Conservation (phyloP, 2,329 filamentous ascomycete species). For the Thelonectria blattea region DNA sequence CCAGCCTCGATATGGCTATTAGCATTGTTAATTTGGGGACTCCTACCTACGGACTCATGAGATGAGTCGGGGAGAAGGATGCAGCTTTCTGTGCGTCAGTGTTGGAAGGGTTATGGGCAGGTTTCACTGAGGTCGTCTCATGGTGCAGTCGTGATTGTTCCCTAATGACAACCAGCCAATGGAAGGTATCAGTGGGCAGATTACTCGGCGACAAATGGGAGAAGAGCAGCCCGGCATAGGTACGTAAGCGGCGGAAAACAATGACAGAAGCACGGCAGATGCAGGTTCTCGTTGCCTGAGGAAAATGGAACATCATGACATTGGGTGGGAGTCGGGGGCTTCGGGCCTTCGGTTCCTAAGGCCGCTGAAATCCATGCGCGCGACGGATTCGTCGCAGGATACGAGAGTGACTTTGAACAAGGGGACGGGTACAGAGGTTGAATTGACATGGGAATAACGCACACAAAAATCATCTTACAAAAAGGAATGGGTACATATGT, state of each 20-base stretch:
- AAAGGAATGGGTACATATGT: neutral
- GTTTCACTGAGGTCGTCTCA: neutral
- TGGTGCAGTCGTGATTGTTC: too few species aligned
- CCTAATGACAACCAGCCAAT: too few species aligned
- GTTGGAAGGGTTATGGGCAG: neutral
- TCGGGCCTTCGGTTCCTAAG: too few species aligned
- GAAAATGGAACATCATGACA: neutral
- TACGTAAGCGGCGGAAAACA: too few species aligned
- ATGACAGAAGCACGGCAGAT: neutral
- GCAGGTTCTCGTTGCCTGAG: neutral
- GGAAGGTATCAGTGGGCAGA: too few species aligned
- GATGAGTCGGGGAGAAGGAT: neutral
- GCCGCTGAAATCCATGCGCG: neutral
- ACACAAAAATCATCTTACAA: neutral
- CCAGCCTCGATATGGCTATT: neutral
- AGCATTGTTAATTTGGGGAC: neutral
- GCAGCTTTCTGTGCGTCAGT: neutral
- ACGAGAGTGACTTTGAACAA: neutral
- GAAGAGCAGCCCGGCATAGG: too few species aligned
- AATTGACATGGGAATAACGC: neutral
- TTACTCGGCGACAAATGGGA: too few species aligned
- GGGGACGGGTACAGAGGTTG: neutral
- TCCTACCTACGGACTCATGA: neutral
- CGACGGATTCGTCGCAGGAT: neutral
- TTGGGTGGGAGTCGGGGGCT: neutral